Conservation (phyloP, 352 stramenopile species). For the Phytophthora hibernalis region DNA sequence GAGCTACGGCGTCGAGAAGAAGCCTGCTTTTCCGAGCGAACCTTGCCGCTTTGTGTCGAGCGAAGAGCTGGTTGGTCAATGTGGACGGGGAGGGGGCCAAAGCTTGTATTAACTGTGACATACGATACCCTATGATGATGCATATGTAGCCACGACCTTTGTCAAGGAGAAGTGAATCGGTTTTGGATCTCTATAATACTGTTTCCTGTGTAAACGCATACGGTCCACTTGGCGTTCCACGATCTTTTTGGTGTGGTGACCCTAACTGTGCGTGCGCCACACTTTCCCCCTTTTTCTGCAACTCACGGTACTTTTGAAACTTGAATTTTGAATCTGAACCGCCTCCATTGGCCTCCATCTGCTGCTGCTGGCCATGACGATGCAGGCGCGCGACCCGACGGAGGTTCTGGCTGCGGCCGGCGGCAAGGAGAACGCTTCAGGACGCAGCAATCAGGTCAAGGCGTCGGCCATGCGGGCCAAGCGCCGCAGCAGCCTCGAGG, state of each 20-base stretch:
- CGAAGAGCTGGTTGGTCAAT: constrained; percentile 34
- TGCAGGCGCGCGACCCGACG: constrained; percentile 36
- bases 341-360: not conserved
- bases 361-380: constrained; percentile 41
- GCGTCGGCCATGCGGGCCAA: constrained; percentile 14
- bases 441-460: constrained; percentile 1
- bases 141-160: not conserved
- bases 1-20: constrained; percentile 8
- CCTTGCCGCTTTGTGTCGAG: constrained; percentile 12
- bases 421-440: constrained; percentile 39
- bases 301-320: constrained; percentile 29
- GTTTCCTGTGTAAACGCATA: not conserved
- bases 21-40: not conserved
- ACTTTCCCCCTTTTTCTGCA: constrained; percentile 5
- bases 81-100: constrained; percentile 1
- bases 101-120: not conserved
- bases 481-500: constrained; percentile 26
- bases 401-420: constrained; percentile 18
- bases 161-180: no score
- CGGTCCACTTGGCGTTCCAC: not conserved
- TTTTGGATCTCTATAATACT: not conserved
- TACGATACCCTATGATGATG: not conserved
- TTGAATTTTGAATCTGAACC: constrained; percentile 59
- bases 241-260: not conserved
- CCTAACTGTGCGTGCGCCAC: not conserved